Evolutionary conservation across 371 early-diverging fungal species (phyloP), one percentile per base, ranked within the genome.

Genomic region (Mortierella sp.): DNA sequence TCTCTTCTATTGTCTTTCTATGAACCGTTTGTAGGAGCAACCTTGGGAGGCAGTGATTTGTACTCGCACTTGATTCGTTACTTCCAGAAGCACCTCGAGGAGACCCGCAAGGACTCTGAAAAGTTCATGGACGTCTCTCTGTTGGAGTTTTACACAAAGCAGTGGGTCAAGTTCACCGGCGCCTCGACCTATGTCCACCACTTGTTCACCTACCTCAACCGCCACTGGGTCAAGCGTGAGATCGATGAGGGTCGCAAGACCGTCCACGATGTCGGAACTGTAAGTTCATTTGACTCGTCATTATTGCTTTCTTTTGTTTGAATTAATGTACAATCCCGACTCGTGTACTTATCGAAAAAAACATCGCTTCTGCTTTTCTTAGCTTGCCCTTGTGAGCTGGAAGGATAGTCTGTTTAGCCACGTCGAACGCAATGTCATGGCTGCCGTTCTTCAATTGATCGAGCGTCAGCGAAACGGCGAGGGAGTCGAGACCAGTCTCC

Each of bases 161-260:
- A 97, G 86, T 99, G 99, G 99, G 88, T 88, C 56, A 93, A 94
- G 80, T 99, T 95, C 88, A 97, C 97, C 12, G 91, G 92, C 18
- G 97, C 98, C 4, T 93, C 97, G 24, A 93, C 93, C 60, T 94
- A 92, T 75, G 93, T 98, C 60, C 94, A 98, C 88, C 97, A 98
- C 83, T 91, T 98, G 72, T 98, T 99, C 83, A 91, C 92, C 63
- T 99, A 99, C 85, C 90, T 99, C 65, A 99, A 99, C 88, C 94
- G 98, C 55, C 97, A 98, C 85, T 99, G 99, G 99, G 96, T 98
- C 55, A 97, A 96, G 88, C 92, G 99, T 78, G 97, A 98, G 89
- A 94, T 96, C 63, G 98, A 98, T 70, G 99, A 99, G 77, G 97
- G 97, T 60, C 93, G 93, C 88, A 95, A 94, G 88, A 92, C 91